Evolutionary conservation across 2,329 filamentous ascomycete species (phyloP).

Genomic region (Ophiostoma populinum): DNA sequence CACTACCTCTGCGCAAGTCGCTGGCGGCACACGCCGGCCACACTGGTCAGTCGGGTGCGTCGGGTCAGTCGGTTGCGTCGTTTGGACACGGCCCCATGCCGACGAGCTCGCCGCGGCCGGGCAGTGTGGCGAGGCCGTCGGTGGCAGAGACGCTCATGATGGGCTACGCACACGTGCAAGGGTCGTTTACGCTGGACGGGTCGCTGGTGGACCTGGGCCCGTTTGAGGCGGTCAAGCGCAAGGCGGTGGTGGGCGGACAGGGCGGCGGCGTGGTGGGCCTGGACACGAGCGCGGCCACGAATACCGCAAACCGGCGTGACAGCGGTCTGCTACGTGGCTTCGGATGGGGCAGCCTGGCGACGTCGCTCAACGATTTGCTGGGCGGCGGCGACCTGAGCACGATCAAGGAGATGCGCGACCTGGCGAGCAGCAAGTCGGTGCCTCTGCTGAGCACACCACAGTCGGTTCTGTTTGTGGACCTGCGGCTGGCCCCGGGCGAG

Average conservation of each 20-base stretch:
- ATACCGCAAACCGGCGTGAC: slow-evolving; percentile 26
- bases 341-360: slow-evolving; percentile 77
- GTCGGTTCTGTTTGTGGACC: slow-evolving; percentile 87
- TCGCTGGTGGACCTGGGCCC: slow-evolving; percentile 76
- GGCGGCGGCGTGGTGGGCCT: slow-evolving; percentile 74
- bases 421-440: slow-evolving; percentile 69
- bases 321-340: slow-evolving; percentile 62
- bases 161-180: slow-evolving; percentile 90
- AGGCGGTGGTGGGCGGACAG: slow-evolving; percentile 75
- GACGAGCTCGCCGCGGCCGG: slow-evolving; percentile 4
- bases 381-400: slow-evolving; percentile 76
- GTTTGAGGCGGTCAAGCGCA: slow-evolving; percentile 92
- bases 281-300: slow-evolving; percentile 28
- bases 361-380: slow-evolving; percentile 74
- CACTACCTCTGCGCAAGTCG: no score
- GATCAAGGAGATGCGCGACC: slow-evolving; percentile 87
- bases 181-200: slow-evolving; percentile 80
- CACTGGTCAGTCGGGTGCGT: no score
- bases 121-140: slow-evolving; percentile 2
- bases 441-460: slow-evolving; percentile 90
- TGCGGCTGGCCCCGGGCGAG: slow-evolving; percentile 74
- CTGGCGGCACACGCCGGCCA: no score
- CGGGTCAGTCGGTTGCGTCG: no score
- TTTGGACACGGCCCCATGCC: no score
- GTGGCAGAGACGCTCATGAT: slow-evolving; percentile 78